phyloP scores from a whole-genome alignment of 345 rosid genomes.

The Lepidium africanum region DNA sequence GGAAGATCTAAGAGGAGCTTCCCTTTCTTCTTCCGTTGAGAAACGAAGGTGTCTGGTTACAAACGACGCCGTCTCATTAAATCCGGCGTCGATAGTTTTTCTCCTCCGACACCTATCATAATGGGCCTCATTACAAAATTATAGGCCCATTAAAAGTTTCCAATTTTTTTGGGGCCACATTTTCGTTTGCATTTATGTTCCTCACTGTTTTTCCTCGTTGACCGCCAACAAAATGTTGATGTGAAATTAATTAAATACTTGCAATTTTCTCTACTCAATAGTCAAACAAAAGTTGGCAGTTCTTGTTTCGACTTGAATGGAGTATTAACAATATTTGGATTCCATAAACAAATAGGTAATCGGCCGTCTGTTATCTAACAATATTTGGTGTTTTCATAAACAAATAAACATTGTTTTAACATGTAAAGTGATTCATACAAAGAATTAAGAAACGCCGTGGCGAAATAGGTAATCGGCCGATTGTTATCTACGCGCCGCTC shows the following conservation, averaged over 20 bases:
- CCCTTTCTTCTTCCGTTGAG: slow-evolving; percentile 19
- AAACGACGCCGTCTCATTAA: slow-evolving; percentile 5
- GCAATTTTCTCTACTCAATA: background rate
- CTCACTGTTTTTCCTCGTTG: background rate
- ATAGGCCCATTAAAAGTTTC: background rate
- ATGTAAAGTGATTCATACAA: too few species aligned
- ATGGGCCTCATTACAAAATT: slow-evolving; percentile 4
- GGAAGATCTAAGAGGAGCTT: slow-evolving; percentile 14
- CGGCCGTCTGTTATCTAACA: too few species aligned
- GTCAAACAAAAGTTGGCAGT: background rate
- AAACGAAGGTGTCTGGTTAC: slow-evolving; percentile 6
- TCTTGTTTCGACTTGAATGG: background rate
- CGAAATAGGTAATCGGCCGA: too few species aligned
- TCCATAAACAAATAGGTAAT: too few species aligned
- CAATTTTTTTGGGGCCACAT: background rate
- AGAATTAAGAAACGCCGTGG: too few species aligned
- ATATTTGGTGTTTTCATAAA: too few species aligned
- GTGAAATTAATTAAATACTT: background rate
- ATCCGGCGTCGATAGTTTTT: slow-evolving; percentile 5
- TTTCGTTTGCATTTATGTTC: too few species aligned
- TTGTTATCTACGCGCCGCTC: too few species aligned
- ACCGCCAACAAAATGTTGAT: background rate
- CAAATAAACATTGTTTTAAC: too few species aligned
- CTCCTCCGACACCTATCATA: background rate
- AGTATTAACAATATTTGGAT: too few species aligned